Evolutionary conservation across 352 stramenopile genomes (phyloP).

Genomic region (Phytophthora uliginosa): DNA sequence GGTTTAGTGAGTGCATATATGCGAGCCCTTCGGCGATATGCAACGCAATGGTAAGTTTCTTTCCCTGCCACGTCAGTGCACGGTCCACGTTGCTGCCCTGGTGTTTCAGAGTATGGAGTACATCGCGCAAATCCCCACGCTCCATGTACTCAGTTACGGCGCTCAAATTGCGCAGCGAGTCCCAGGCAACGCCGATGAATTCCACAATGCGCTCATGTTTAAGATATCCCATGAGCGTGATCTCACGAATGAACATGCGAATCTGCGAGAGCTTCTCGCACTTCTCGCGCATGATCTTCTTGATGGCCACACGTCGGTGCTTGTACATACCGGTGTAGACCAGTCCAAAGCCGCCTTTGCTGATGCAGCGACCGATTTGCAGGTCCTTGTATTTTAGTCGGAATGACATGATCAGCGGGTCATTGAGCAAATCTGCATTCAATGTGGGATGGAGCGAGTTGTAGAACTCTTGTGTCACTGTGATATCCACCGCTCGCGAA

Average conservation of each 20-base stretch:
- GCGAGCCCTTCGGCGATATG: constrained; percentile 71
- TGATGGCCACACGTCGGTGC: constrained; percentile 49
- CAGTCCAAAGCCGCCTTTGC: constrained; percentile 54
- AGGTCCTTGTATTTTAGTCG: constrained; percentile 54
- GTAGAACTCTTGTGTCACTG: constrained; percentile 49
- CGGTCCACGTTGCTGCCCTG: constrained; percentile 29
- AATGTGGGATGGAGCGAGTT: constrained; percentile 51
- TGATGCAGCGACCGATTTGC: constrained; percentile 48
- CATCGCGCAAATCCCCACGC: constrained; percentile 69
- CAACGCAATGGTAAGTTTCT: constrained; percentile 68
- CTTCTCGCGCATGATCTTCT: constrained; percentile 51
- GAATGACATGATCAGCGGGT: constrained; percentile 47
- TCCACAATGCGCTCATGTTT: constrained; percentile 76
- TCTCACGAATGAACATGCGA: constrained; percentile 59
- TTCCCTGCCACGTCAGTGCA: constrained; percentile 54
- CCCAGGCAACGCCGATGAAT: constrained; percentile 79
- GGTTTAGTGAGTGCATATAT: constrained; percentile 76
- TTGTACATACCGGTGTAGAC: constrained; percentile 52
- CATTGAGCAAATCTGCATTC: constrained; percentile 43
- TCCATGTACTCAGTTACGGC: constrained; percentile 85
- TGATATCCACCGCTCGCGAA: constrained; percentile 26
- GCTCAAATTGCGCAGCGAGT: constrained; percentile 60
- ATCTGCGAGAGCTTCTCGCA: constrained; percentile 47
- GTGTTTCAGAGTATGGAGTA: constrained; percentile 55
- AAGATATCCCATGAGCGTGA: constrained; percentile 69